Evolutionary conservation across 164 flowering plant genomes (phyloP).

Genomic region (Liriodendron chinense): DNA sequence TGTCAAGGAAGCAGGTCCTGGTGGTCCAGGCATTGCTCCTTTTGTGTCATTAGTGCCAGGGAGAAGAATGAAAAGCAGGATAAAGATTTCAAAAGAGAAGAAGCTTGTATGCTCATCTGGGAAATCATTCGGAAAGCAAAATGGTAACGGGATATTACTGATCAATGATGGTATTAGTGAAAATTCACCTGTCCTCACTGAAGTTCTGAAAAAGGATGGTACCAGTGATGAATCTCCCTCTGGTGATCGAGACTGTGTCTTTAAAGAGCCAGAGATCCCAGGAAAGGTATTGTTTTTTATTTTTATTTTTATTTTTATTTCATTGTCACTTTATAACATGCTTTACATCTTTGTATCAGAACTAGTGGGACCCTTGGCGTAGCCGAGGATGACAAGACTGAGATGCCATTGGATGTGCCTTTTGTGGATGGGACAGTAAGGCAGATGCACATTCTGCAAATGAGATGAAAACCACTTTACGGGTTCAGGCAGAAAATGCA

Average conservation of each 20-base stretch:
- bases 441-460: background rate
- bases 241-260: slow-evolving; percentile 9
- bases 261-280: slow-evolving; percentile 10
- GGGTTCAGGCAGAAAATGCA: background rate
- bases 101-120: slow-evolving; percentile 28
- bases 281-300: slow-evolving; percentile 40
- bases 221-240: slow-evolving; percentile 17
- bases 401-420: background rate
- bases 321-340: background rate
- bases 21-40: slow-evolving; percentile 40
- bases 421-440: background rate
- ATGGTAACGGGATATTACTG: slow-evolving; percentile 27
- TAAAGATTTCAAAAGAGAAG: slow-evolving; percentile 43
- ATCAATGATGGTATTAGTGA: slow-evolving; percentile 18
- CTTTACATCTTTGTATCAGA: background rate
- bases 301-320: too few relatives aligned
- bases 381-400: background rate
- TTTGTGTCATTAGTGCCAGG: slow-evolving; percentile 55
- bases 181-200: slow-evolving; percentile 21
- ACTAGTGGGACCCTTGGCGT: too few relatives aligned
- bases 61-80: slow-evolving; percentile 50
- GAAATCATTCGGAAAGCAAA: slow-evolving; percentile 22
- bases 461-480: background rate
- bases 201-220: slow-evolving; percentile 19
- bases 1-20: slow-evolving; percentile 31